Evolutionary conservation across 1,284 basidiomycete genomes (phyloP), one percentile per base, ranked within the genome.

Genomic region (Cystobasidiaceae sp.): DNA sequence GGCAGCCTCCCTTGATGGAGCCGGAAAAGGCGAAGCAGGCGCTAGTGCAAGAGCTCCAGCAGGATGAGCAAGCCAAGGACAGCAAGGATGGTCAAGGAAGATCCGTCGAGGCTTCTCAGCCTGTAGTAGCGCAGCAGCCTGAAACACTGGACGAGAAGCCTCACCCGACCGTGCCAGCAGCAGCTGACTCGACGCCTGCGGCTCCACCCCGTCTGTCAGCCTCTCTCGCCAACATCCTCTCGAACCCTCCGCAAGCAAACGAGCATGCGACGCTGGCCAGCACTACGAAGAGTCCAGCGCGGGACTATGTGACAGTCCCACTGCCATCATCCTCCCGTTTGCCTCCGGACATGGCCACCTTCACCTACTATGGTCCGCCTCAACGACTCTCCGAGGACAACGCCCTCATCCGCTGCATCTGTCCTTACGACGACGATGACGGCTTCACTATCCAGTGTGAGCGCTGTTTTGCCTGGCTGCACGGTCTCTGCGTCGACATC

Each of bases 401-500:
- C 3, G 72, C 71, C 39, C 48, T 72, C 41, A 73, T 73, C 48
- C 82, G 80, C 49, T 91, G 90, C 74, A 87, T 90, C 56, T 91
- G 89, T 73, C 84, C 71, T 7, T 76, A 73, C 68, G 79, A 83
- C 45, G 83, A 86, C 72, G 93, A 93, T 78, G 91, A 93, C 75
- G 92, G 92, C 17, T 93, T 91, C 78, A 89, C 87, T 17, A 91
- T 96, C 66, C 90, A 89, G 27, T 97, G 93, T 77, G 93, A 96
- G 76, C 79, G 82, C 57, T 97, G 93, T 76, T 83, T 83, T 25
- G 83, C 89, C 19, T 96, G 93, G 92, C 90, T 89, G 73, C 93
- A 97, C 77, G 88, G 85, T 6, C 86, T 86, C 4, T 96, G 93
- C 77, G 90, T 93, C 72, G 84, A 83, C 33, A 87, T 91, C 72